Conservation (phyloP, 768 basidiomycete genomes). For the Boletus rubropictus region DNA sequence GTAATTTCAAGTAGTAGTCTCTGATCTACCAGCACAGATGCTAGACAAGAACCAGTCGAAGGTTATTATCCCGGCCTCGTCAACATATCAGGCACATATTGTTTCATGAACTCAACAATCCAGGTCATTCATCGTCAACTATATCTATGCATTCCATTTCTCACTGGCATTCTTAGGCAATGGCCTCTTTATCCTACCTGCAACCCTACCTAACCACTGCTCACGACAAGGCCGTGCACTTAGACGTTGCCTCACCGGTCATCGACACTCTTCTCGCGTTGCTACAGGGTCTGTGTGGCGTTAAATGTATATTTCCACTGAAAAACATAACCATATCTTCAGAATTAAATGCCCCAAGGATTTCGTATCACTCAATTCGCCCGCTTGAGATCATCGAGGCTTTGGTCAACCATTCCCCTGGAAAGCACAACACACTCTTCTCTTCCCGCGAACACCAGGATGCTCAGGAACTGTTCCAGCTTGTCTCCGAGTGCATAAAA, state of each 20-base stretch:
- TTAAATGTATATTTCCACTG: background rate
- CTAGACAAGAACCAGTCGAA: conserved; percentile 24
- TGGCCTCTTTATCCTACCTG: conserved; percentile 82
- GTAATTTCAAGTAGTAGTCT: background rate
- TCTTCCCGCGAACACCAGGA: conserved; percentile 94
- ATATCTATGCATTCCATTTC: conserved; percentile 5
- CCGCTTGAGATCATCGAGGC: conserved; percentile 69
- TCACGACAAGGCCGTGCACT: conserved; percentile 66
- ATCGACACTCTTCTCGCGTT: conserved; percentile 75
- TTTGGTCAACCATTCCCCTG: conserved; percentile 49
- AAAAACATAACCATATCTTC: background rate
- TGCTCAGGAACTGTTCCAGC: conserved; percentile 95
- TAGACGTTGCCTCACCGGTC: conserved; percentile 82
- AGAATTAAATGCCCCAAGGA: conserved; percentile 64
- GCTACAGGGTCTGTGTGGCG: conserved; percentile 49
- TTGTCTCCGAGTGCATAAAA: conserved; percentile 85
- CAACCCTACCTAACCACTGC: conserved; percentile 74
- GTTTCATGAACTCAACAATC: conserved; percentile 95
- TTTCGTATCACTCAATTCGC: conserved; percentile 56
- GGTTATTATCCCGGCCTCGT: conserved; percentile 84
- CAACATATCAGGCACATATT: conserved; percentile 93
- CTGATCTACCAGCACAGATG: conserved; percentile 13
- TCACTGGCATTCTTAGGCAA: conserved; percentile 48
- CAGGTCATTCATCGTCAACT: conserved; percentile 47
- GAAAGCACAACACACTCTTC: conserved; percentile 60